Base-by-base conservation (phyloP, 2,329 filamentous ascomycete species). In the Geosmithia putterillii region DNA sequence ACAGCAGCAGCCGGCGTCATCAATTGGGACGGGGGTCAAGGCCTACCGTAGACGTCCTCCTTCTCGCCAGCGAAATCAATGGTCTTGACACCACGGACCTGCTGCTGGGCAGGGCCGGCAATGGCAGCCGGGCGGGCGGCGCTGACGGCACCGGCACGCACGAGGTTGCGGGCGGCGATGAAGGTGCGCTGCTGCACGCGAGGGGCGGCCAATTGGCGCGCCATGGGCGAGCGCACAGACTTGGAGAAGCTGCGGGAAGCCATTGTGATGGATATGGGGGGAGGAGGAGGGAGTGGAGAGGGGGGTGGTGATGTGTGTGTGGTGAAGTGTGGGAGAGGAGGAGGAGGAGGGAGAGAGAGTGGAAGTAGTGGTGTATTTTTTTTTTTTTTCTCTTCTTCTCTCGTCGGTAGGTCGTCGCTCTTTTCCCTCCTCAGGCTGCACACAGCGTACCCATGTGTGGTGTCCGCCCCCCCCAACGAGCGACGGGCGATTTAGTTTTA, bases 41-140 rank as follows among this genome's bases (percentile, higher is more conserved):
- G 47, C 76, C 57, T 69, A 94, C 87, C 87, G 65, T 86, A 95
- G 64, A 98, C 92, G 54, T 82, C 79, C 79, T 98, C 92, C 74
- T 94, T 90, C 63, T 77, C 76, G 60, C 88, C 92, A 54, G 92
- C 92, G 67, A 98, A 98, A 80, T 96, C 89, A 68, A 98, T 90
- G 57, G 90, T 95, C 86, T 98, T 96, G 62, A 95, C 71, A 66
- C 92, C 92, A 62, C 92, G 83, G 53, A 76, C 71, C 74, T 87
- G 83, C 73, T 87, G 83, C 64, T 79, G 73, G 45, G 60, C 59
- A 52, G 65, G 61, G 48, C 63, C 68, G 54, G 67, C 63, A 41
- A 70, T 64, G 50, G 69, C 69, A 51, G 70, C 66, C 53, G 67
- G 70, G 51, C 72, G 67, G 51, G 71, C 66, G 52, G 71, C 66